A percentile compares a stretch with the other conserved stretches of the same genome.
Evolutionary conservation across 1,284 basidiomycete species (phyloP).

Genomic region (Heterobasidion annosum): DNA sequence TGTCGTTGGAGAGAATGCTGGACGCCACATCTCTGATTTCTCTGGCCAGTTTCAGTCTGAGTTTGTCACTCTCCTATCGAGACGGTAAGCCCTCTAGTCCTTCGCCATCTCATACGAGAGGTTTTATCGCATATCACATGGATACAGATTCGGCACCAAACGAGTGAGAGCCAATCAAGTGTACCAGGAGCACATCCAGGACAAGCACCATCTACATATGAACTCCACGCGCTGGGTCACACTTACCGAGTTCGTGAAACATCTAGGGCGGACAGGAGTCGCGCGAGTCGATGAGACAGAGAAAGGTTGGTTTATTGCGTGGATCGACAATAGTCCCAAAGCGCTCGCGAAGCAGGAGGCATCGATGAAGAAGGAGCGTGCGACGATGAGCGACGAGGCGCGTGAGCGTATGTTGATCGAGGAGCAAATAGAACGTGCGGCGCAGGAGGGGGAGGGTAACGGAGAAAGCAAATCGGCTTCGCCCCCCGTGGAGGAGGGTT

Average conservation of each 20-base stretch:
- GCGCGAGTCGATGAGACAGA: not conserved
- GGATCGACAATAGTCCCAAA: slow-evolving; percentile 79
- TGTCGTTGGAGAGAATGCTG: slow-evolving; percentile 88
- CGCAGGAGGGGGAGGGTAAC: slow-evolving; percentile 20
- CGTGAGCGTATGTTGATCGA: slow-evolving; percentile 84
- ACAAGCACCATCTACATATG: slow-evolving; percentile 96
- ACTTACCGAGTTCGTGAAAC: slow-evolving; percentile 88
- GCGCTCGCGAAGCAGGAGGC: slow-evolving; percentile 90
- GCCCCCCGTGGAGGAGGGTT: slow-evolving; percentile 43
- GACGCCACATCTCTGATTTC: slow-evolving; percentile 86
- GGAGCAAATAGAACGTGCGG: slow-evolving; percentile 91
- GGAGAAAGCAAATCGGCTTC: slow-evolving; percentile 15
- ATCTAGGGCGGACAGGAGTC: slow-evolving; percentile 83
- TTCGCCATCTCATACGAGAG: not conserved
- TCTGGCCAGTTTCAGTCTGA: slow-evolving; percentile 87
- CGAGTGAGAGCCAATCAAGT: slow-evolving; percentile 92
- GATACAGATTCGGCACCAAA: slow-evolving; percentile 81
- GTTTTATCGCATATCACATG: not conserved
- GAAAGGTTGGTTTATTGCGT: not conserved
- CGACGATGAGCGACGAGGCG: slow-evolving; percentile 90
- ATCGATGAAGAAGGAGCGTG: slow-evolving; percentile 85
- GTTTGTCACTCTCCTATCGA: slow-evolving; percentile 82
- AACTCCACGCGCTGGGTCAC: slow-evolving; percentile 98
- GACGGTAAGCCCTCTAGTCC: slow-evolving; percentile 42
- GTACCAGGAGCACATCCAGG: slow-evolving; percentile 97